Evolutionary conservation across 805 yeast species (phyloP).

Genomic region (Ogataea zsoltii): DNA sequence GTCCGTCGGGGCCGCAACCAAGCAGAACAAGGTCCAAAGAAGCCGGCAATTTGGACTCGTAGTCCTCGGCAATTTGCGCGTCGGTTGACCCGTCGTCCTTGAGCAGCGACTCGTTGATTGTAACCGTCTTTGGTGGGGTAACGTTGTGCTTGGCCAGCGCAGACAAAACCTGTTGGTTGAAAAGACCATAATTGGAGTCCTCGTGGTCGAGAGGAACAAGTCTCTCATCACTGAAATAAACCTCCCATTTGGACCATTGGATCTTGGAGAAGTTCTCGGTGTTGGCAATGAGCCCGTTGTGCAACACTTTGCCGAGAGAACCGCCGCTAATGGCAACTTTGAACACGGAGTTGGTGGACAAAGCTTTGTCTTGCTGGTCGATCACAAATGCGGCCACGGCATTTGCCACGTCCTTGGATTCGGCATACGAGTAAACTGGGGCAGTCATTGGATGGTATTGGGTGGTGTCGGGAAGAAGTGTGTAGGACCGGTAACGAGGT

Average conservation of each 20-base stretch:
- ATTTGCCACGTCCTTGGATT: conserved; percentile 59
- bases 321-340: conserved; percentile 90
- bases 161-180: conserved; percentile 61
- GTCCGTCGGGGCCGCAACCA: conserved; percentile 97
- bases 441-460: conserved; percentile 25
- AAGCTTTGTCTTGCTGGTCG: conserved; percentile 59
- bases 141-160: conserved; percentile 44
- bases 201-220: conserved; percentile 77
- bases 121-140: conserved; percentile 56
- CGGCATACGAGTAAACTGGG: conserved; percentile 48
- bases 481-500: too few species aligned
- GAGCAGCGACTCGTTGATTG: conserved; percentile 65
- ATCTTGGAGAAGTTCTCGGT: conserved; percentile 42
- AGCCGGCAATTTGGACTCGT: conserved; percentile 58
- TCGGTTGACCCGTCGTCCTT: conserved; percentile 53
- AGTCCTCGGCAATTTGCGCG: conserved; percentile 61
- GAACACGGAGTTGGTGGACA: conserved; percentile 48
- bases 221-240: conserved; percentile 89
- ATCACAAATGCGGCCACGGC: conserved; percentile 67
- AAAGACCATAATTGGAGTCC: conserved; percentile 85
- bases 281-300: conserved; percentile 66
- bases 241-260: conserved; percentile 74
- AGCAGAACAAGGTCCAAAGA: conserved; percentile 67
- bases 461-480: neutral
- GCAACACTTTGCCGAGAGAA: conserved; percentile 74